Conservation (phyloP, 257 asterid genomes). For the Fraxinus anomala region DNA sequence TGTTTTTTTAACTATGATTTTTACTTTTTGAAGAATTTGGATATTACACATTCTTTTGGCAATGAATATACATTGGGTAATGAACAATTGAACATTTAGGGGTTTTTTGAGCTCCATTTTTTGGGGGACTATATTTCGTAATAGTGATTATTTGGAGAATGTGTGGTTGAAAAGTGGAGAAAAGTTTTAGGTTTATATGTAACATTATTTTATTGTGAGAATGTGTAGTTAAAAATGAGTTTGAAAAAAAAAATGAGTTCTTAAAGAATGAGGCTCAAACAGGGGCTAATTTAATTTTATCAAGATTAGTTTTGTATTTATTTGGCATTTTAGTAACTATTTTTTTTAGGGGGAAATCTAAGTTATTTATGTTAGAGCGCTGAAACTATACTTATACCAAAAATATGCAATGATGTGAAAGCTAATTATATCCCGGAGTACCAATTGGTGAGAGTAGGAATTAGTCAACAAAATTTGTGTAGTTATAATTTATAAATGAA, state of each 20-base stretch:
- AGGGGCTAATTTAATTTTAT: neutral
- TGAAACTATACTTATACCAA: neutral
- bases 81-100: neutral
- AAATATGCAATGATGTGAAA: neutral
- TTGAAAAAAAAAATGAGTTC: too few relatives aligned
- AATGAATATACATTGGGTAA: neutral
- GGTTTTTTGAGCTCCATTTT: too few relatives aligned
- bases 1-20: neutral
- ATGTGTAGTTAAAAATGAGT: too few relatives aligned
- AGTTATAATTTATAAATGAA: neutral
- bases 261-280: too few relatives aligned
- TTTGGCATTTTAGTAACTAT: too few relatives aligned
- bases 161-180: too few relatives aligned
- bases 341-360: neutral
- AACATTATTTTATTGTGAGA: too few relatives aligned
- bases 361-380: neutral
- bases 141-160: too few relatives aligned
- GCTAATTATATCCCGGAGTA: neutral
- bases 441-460: neutral
- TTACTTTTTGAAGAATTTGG: conserved; percentile 9
- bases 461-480: neutral
- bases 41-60: neutral
- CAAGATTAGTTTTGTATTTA: neutral
- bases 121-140: too few relatives aligned
- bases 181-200: too few relatives aligned